Base-by-base conservation (phyloP, 306 rosid species). In the Vigna nakashimae region DNA sequence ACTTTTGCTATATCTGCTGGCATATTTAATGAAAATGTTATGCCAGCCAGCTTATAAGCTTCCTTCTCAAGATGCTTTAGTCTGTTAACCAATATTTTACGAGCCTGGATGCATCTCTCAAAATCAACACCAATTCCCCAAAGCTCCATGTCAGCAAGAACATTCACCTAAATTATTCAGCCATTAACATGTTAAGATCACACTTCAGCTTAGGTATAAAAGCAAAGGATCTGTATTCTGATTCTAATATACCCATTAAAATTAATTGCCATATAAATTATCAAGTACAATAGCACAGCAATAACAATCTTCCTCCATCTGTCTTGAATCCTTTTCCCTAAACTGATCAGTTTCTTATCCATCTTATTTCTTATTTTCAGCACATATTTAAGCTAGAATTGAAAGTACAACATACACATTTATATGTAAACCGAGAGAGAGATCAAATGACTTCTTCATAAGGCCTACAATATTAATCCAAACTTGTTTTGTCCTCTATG, bases 41-140 rank as follows among this genome's bases (percentile, higher is more conserved):
- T 83, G 71, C 97, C 98, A 78, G 98, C 96, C 75, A 92, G 86
- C 74, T 80, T 86, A 82, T 87, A 86, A 79, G 98, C 97, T 90
- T 95, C 98, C 83, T 89, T 91, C 85, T 95, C 98, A 45, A 95
- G 98, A 79, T 77, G 67, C 80, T 82, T 88, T 49, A 92, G 91
- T 82, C 91, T 92, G 71, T 85, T 90, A 26, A 87, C 91, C 89
- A 92, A 80, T 84, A 87, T 82, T 80, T 87, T 88, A 62, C 98
- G 97, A 75, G 98, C 97, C 77, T 82, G 91, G 73, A 90, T 88
- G 84, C 97, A 95, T 51, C 92, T 83, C 88, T 92, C 97, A 90
- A 95, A 82, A 88, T 95, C 93, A 56, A 95, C 93, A 74, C 98
- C 98, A 51, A 95, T 91, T 58, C 98, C 98, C 92, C 95, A 91